These are phyloP conservation scores for Cutaneotrichosporon cyanovorans DNA, from an alignment of 1,284 basidiomycete genomes.

Conservation along the genomic window DNA sequence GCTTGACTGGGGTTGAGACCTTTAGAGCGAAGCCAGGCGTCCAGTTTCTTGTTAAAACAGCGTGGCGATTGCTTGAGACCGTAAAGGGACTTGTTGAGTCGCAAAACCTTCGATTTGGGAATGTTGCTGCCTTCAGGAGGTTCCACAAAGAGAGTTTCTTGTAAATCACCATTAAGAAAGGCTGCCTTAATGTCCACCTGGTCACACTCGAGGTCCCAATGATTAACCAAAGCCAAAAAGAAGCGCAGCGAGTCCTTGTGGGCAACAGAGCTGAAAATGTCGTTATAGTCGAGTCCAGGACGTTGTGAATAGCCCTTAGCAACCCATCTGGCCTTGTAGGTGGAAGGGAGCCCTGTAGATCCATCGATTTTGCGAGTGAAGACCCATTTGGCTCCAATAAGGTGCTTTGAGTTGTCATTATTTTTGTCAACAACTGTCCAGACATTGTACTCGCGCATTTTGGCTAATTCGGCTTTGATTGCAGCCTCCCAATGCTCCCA, in stretches of 20 bases:
- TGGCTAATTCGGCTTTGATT: background rate
- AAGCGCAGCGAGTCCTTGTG: conserved; percentile 23
- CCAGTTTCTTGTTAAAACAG: conserved; percentile 18
- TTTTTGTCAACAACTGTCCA: background rate
- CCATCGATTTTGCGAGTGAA: background rate
- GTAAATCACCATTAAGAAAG: background rate
- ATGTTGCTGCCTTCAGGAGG: background rate
- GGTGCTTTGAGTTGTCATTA: background rate
- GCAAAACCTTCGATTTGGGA: background rate
- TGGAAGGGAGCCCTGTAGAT: background rate
- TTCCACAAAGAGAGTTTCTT: background rate
- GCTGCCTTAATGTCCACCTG: conserved; percentile 26
- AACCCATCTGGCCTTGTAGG: conserved; percentile 17
- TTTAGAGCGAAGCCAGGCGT: background rate
- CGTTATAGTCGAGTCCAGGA: conserved; percentile 20
- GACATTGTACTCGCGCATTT: background rate
- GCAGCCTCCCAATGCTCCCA: background rate
- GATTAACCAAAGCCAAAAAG: conserved; percentile 20
- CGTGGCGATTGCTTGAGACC: conserved; percentile 25
- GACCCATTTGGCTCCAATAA: background rate
- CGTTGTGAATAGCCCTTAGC: conserved; percentile 13
- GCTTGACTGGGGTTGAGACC: background rate
- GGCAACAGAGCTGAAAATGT: conserved; percentile 18
- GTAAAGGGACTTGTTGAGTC: conserved; percentile 21
- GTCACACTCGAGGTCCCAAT: conserved; percentile 22